phyloP scores from a whole-genome alignment of 2,329 filamentous ascomycete genomes.

The Clonostachys byssicola region DNA sequence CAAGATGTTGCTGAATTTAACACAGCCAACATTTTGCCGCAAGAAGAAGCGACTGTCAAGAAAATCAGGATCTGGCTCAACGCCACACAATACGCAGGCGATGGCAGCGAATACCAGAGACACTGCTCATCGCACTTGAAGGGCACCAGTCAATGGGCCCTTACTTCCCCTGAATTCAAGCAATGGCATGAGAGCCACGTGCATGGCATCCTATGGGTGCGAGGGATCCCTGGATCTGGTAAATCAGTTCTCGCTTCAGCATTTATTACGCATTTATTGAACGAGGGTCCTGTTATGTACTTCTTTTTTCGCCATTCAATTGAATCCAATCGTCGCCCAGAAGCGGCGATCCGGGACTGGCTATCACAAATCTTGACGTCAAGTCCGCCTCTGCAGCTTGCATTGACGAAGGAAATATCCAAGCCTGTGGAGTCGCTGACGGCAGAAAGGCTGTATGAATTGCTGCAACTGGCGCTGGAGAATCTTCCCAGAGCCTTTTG shows the following conservation, averaged over 20 bases:
- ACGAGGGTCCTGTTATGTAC: slow-evolving; percentile 20
- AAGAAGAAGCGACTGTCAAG: slow-evolving; percentile 13
- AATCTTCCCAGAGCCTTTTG: slow-evolving; percentile 22
- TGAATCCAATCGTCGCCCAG: slow-evolving; percentile 22
- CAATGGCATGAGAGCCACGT: slow-evolving; percentile 4
- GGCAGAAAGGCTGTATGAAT: not conserved
- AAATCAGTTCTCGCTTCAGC: slow-evolving; percentile 26
- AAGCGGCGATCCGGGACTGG: slow-evolving; percentile 24
- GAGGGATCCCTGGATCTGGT: slow-evolving; percentile 28
- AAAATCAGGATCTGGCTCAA: slow-evolving; percentile 13
- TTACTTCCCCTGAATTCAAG: slow-evolving; percentile 4
- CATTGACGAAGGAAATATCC: slow-evolving; percentile 6
- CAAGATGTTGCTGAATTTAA: slow-evolving; percentile 18
- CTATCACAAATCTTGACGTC: slow-evolving; percentile 20
- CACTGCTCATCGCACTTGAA: slow-evolving; percentile 8
- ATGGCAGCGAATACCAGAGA: slow-evolving; percentile 14
- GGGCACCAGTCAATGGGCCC: slow-evolving; percentile 9
- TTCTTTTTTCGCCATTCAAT: slow-evolving; percentile 35
- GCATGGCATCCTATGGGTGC: slow-evolving; percentile 17
- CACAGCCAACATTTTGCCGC: slow-evolving; percentile 20
- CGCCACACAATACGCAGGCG: slow-evolving; percentile 13
- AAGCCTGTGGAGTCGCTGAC: not conserved
- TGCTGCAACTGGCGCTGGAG: not conserved
- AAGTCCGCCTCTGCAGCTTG: slow-evolving; percentile 18
- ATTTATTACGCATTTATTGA: slow-evolving; percentile 5